phyloP scores from a whole-genome alignment of 176 grass and related monocot species.

The Hordeum vulgare region DNA sequence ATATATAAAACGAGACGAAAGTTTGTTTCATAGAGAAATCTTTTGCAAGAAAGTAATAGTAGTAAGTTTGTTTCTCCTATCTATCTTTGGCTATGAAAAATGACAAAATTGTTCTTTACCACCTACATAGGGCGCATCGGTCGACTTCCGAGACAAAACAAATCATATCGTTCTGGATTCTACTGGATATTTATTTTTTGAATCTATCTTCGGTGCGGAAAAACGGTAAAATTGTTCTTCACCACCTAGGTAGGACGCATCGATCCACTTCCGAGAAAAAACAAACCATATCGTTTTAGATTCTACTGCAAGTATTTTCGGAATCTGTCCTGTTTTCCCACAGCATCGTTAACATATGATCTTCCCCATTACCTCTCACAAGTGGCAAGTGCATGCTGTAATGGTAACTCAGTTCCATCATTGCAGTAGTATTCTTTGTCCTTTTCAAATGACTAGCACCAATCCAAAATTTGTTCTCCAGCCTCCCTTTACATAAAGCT shows the following conservation, averaged over 20 bases:
- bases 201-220: too few relatives aligned
- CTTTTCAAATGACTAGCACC: conserved; percentile 17
- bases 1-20: too few relatives aligned
- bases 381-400: background rate
- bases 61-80: conserved; percentile 18
- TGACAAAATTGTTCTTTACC: background rate
- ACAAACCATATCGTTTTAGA: background rate
- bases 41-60: background rate
- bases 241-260: background rate
- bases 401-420: background rate
- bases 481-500: conserved; percentile 32
- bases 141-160: background rate
- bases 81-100: too few relatives aligned
- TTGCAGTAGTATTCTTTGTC: background rate
- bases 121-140: too few relatives aligned
- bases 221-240: too few relatives aligned
- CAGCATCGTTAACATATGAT: background rate
- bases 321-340: background rate
- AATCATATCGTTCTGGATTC: background rate
- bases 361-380: conserved; percentile 1
- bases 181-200: too few relatives aligned
- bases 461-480: conserved; percentile 27
- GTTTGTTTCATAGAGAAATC: background rate
- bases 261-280: background rate
- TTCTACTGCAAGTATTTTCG: background rate